These are phyloP conservation scores for Phylloporus arenicola DNA, from an alignment of 768 basidiomycete genomes.

Conservation along the genomic window DNA sequence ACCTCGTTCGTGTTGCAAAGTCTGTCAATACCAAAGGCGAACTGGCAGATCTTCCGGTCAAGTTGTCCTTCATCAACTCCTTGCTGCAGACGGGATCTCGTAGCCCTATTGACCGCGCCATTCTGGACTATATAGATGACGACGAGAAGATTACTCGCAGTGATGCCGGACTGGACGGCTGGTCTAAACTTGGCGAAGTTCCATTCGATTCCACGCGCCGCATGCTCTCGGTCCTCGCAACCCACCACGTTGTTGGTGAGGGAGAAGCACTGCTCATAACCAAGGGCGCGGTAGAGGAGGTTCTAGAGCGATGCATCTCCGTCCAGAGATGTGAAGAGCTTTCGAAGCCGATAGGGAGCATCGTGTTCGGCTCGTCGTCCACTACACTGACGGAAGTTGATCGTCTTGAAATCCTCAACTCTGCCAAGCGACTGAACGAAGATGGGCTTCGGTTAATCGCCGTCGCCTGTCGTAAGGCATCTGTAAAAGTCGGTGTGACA, in stretches of 20 bases:
- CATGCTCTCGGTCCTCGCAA: slow-evolving; percentile 32
- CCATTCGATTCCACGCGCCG: slow-evolving; percentile 35
- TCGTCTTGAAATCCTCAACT: slow-evolving; percentile 22
- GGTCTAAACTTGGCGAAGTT: slow-evolving; percentile 32
- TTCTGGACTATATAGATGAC: slow-evolving; percentile 24
- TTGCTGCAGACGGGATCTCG: slow-evolving; percentile 31
- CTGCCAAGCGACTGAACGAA: slow-evolving; percentile 27
- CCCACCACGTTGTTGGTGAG: slow-evolving; percentile 11
- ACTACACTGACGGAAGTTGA: slow-evolving; percentile 12
- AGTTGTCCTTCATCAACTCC: slow-evolving; percentile 31
- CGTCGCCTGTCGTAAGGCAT: slow-evolving; percentile 20
- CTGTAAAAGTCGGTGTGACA: slow-evolving; percentile 10
- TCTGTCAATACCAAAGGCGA: slow-evolving; percentile 21
- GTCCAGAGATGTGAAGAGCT: slow-evolving; percentile 14
- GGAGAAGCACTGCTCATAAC: slow-evolving; percentile 25
- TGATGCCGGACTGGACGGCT: slow-evolving; percentile 12
- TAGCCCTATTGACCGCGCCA: slow-evolving; percentile 32
- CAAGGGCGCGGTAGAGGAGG: slow-evolving; percentile 31
- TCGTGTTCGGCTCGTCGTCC: slow-evolving; percentile 15
- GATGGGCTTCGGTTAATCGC: slow-evolving; percentile 30
- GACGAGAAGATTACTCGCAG: slow-evolving; percentile 7
- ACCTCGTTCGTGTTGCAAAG: slow-evolving; percentile 34
- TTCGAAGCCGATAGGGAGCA: slow-evolving; percentile 6
- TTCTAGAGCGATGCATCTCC: slow-evolving; percentile 27
- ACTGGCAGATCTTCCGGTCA: slow-evolving; percentile 19